Evolutionary conservation across 441 rosid species (phyloP).

Genomic region (Adansonia madagascariensis): DNA sequence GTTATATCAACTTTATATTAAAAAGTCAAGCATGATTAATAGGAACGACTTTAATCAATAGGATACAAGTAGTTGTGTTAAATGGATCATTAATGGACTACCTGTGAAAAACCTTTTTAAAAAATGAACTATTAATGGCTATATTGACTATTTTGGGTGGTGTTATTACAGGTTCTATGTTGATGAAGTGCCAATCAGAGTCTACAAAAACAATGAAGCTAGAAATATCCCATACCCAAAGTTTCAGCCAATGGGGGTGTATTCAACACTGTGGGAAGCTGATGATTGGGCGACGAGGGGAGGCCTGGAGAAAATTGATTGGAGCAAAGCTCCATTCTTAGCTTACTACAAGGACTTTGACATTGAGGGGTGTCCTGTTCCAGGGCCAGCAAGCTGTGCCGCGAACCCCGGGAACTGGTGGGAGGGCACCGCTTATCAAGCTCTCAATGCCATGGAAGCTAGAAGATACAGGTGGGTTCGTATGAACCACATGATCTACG

Average conservation of each 20-base stretch:
- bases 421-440: conserved; percentile 52
- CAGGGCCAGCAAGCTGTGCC: conserved; percentile 54
- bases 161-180: conserved; percentile 50
- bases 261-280: conserved; percentile 75
- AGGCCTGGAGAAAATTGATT: conserved; percentile 65
- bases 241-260: conserved; percentile 64
- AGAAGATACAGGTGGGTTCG: conserved; percentile 69
- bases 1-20: background rate
- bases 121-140: background rate
- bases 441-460: conserved; percentile 54
- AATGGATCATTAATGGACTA: too few relatives aligned
- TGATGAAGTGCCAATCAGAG: conserved; percentile 66
- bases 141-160: background rate
- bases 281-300: conserved; percentile 81
- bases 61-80: background rate
- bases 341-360: conserved; percentile 70
- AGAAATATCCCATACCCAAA: conserved; percentile 50
- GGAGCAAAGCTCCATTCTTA: conserved; percentile 67
- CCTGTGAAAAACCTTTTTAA: too few relatives aligned
- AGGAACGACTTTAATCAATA: background rate
- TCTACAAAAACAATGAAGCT: conserved; percentile 61
- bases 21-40: background rate
- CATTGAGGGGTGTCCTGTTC: conserved; percentile 67
- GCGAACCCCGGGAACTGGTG: conserved; percentile 59
- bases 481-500: conserved; percentile 67